Evolutionary conservation across 2,329 filamentous ascomycete genomes (phyloP).

Genomic region (Pestalotiopsis sp.): DNA sequence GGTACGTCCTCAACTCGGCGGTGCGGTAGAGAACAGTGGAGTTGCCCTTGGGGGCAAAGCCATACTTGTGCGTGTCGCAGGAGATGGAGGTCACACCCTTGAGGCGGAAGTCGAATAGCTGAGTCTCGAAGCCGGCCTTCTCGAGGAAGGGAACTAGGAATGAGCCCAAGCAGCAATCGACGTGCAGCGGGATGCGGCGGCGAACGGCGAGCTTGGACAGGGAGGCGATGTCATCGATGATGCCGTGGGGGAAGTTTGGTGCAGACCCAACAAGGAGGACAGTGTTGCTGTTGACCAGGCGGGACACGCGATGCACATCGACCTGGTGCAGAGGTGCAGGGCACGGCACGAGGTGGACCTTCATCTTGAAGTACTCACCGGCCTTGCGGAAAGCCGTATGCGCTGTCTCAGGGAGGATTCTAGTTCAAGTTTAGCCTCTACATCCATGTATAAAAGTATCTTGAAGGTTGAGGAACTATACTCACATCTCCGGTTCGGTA

Average conservation of each 20-base stretch:
- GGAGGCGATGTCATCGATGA: constrained; percentile 90
- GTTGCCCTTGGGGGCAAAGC: constrained; percentile 97
- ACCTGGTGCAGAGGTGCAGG: constrained; percentile 86
- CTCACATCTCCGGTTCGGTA: constrained; percentile 91
- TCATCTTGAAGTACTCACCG: constrained; percentile 94
- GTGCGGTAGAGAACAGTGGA: constrained; percentile 90
- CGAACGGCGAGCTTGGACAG: constrained; percentile 82
- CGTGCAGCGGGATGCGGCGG: constrained; percentile 84
- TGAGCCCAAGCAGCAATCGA: constrained; percentile 96
- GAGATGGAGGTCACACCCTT: constrained; percentile 94
- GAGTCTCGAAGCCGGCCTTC: constrained; percentile 88
- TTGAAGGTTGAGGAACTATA: constrained; percentile 9
- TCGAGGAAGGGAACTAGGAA: constrained; percentile 93
- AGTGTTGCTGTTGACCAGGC: constrained; percentile 92
- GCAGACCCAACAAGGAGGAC: constrained; percentile 91
- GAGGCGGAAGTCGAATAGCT: constrained; percentile 90
- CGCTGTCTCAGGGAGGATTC: constrained; percentile 91
- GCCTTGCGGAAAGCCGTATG: constrained; percentile 98
- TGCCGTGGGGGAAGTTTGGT: constrained; percentile 97
- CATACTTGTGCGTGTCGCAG: constrained; percentile 98
- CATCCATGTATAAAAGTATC: neutral
- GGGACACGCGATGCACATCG: constrained; percentile 73
- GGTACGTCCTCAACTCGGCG: constrained; percentile 76
- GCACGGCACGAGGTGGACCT: constrained; percentile 84
- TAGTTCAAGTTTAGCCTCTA: constrained; percentile 35